Evolutionary conservation across 148 eudicot species (phyloP).

Genomic region (Silene latifolia): DNA sequence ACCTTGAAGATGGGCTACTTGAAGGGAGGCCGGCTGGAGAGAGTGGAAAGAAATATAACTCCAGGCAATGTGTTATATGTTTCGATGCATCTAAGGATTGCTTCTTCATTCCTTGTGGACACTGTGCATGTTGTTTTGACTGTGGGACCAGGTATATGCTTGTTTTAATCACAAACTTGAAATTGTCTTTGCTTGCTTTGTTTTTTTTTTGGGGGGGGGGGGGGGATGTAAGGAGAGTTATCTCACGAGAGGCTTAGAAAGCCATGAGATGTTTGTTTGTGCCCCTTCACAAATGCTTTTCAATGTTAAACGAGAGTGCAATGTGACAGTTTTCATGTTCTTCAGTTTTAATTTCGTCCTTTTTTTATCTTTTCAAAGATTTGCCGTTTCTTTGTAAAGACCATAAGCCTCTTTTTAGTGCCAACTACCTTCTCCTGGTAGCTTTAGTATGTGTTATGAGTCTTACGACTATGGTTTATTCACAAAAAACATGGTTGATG

Average conservation of each 20-base stretch:
- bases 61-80: constrained; percentile 69
- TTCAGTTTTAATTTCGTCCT: no score
- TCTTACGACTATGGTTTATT: not conserved
- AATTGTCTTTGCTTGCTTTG: not conserved
- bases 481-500: not conserved
- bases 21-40: constrained; percentile 18
- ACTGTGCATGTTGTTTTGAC: constrained; percentile 67
- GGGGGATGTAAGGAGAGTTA: not conserved
- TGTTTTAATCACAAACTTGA: not conserved
- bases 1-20: constrained; percentile 27
- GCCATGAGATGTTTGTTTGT: no score
- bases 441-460: not conserved
- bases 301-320: not conserved
- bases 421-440: no score
- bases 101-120: constrained; percentile 95
- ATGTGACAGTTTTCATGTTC: no score
- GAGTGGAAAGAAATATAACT: constrained; percentile 27
- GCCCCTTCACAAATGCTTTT: not conserved
- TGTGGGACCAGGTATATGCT: constrained; percentile 65
- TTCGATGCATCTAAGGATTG: constrained; percentile 81
- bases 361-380: no score
- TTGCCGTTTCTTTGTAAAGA: no score
- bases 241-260: not conserved
- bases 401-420: no score
- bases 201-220: not conserved